Conservation (phyloP, 176 grass and related monocot species). For the Carex pumila region DNA sequence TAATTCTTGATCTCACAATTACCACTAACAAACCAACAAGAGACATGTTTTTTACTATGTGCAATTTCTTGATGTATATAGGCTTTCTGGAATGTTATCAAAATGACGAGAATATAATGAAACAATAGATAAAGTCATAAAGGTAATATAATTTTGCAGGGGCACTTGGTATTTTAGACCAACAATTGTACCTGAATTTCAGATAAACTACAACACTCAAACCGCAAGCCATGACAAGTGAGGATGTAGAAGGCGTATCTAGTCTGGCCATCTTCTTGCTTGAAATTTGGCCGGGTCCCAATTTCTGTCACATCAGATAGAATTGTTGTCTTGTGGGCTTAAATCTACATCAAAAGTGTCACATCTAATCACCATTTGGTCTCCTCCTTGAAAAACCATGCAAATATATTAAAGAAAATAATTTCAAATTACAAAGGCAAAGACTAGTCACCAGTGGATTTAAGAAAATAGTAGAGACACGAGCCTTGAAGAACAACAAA, state of each 20-base stretch:
- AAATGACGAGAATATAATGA: background rate
- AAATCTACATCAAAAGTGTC: constrained; percentile 43
- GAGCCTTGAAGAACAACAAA: constrained; percentile 91
- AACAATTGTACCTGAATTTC: constrained; percentile 53
- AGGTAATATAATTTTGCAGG: background rate
- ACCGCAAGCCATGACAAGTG: constrained; percentile 59
- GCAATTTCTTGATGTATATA: background rate
- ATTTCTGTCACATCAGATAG: constrained; percentile 58
- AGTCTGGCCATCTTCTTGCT: constrained; percentile 51
- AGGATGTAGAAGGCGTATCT: constrained; percentile 71
- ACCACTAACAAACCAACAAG: background rate
- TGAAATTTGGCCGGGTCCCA: constrained; percentile 47
- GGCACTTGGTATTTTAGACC: background rate
- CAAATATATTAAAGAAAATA: background rate
- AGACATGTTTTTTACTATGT: background rate
- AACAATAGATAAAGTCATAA: background rate
- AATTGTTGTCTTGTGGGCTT: constrained; percentile 72
- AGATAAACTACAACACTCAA: constrained; percentile 76
- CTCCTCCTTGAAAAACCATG: background rate
- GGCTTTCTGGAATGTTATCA: background rate
- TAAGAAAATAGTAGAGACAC: constrained; percentile 81
- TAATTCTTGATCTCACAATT: background rate
- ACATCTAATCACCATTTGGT: background rate
- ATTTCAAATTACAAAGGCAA: background rate
- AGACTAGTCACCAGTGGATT: constrained; percentile 55